Percentiles rank a stretch among this genome's conserved stretches.
Evolutionary conservation across 139 green algal genomes (phyloP).

Genomic region (Ettlia oleoabundans): DNA sequence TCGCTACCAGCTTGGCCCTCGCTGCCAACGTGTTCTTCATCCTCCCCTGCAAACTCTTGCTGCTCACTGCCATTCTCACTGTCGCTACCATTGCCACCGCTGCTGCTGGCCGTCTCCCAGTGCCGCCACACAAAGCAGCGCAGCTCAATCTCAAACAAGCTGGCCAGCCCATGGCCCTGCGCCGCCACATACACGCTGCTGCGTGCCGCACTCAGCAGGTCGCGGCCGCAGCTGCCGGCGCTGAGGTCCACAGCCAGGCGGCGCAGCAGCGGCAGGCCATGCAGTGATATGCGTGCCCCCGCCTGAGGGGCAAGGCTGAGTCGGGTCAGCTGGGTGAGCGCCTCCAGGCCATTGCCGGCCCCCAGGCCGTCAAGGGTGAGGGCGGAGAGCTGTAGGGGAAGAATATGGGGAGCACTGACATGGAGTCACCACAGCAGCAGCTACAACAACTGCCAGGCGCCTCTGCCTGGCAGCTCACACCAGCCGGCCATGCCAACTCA

Average conservation of each 20-base stretch:
- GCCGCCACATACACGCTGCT: not conserved
- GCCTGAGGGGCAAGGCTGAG: conserved; percentile 2
- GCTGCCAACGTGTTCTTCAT: not conserved
- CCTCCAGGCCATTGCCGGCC: conserved; percentile 7
- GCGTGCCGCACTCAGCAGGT: conserved; percentile 5
- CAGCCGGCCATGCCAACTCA: too few relatives aligned
- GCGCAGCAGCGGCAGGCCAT: conserved; percentile 5
- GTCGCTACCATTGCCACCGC: not conserved
- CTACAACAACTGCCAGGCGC: not conserved
- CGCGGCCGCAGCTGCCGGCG: conserved; percentile 9
- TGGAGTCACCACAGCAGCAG: not conserved
- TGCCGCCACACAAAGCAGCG: conserved; percentile 35
- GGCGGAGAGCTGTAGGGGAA: not conserved
- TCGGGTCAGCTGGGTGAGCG: conserved; percentile 7
- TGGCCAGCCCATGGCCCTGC: conserved; percentile 7
- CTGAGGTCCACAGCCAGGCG: conserved; percentile 20
- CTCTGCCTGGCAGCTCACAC: too few relatives aligned
- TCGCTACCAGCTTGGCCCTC: not conserved
- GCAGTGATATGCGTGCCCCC: conserved; percentile 5
- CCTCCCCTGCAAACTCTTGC: not conserved
- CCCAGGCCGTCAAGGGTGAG: conserved; percentile 16
- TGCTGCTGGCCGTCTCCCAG: conserved; percentile 11
- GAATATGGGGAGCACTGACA: not conserved
- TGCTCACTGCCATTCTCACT: not conserved
- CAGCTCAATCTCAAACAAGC: conserved; percentile 20